These are phyloP conservation scores for Carnegiea gigantea DNA, from an alignment of 179 eudicot genomes.

Conservation along the genomic window DNA sequence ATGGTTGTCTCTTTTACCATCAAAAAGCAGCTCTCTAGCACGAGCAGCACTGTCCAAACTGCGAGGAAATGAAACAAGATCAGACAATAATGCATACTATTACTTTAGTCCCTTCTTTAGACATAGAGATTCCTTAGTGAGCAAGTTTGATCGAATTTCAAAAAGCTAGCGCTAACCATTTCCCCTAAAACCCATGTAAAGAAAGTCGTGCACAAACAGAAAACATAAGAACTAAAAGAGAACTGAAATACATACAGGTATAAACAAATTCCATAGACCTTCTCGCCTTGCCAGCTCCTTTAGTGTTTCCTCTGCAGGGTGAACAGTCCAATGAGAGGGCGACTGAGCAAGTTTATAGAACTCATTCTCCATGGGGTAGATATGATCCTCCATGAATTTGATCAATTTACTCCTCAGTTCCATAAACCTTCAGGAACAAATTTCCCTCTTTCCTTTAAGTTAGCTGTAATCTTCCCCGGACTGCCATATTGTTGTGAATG, in stretches of 20 bases:
- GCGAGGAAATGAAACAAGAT: conserved; percentile 23
- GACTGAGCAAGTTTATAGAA: conserved; percentile 68
- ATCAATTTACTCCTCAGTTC: conserved; percentile 61
- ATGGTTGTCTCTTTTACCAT: conserved; percentile 39
- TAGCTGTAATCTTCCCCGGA: conserved; percentile 32
- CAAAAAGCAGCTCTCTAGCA: conserved; percentile 61
- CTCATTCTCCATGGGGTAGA: conserved; percentile 84
- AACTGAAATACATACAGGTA: conserved; percentile 62
- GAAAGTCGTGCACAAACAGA: not conserved
- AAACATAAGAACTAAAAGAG: not conserved
- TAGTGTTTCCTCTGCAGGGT: conserved; percentile 85
- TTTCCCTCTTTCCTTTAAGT: conserved; percentile 46
- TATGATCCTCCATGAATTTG: conserved; percentile 77
- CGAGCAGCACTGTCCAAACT: conserved; percentile 90
- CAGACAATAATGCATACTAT: not conserved
- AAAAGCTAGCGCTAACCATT: not conserved
- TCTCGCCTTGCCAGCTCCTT: conserved; percentile 84
- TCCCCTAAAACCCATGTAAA: not conserved
- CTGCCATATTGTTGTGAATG: conserved; percentile 26
- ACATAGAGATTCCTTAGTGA: not conserved
- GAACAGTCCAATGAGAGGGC: conserved; percentile 77
- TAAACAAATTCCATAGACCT: conserved; percentile 92
- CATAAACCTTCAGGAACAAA: conserved; percentile 58
- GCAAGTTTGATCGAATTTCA: not conserved
- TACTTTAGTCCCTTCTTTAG: not conserved